Base-by-base conservation (phyloP, 2,329 filamentous ascomycete genomes). In the Cladosporium sphaerospermum region DNA sequence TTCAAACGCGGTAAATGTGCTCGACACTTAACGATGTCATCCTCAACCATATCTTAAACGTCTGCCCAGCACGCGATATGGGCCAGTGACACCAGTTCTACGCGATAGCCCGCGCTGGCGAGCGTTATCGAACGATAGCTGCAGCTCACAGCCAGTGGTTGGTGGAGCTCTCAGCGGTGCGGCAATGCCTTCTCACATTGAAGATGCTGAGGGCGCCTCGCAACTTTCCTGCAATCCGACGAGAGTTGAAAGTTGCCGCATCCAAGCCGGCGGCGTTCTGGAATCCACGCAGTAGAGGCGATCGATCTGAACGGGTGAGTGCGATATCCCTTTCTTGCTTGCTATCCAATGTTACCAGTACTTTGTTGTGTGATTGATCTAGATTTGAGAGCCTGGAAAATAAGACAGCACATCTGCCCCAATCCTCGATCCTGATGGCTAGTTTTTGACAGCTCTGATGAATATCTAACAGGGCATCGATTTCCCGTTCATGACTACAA, bases 11-110 rank as follows among this genome's bases (percentile, higher is more conserved):
- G 23, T 7, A 28, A 7, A 5, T 28, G 2, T 7, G 23, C 23
- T 28, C 23, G 23, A 28, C 4, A 28, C 23, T 7, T 28, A 5
- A 28, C 23, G 23, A 28, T 28, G 23, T 28, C 23, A 7, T 28
- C 23, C 23, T 28, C 23, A 28, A 28, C 23, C 23, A 28, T 5
- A 28, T 28, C 7, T 7, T 28, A 28, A 3, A 28, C 23, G 23
- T 7, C 23, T 28, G 23, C 7, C 23, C 23, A 28, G 9, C 16
- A 3, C 40, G 3, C 45, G 40, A n/a, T n/a, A 64, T 67, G 64
- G 61, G 60, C 33, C 57, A 61, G 43, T 54, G 61, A 42, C 61
- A 64, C 23, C 63, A 66, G 45, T 41, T 66, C 2, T 66, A 62
- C 41, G 56, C 61, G 23, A 63, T 66, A 45, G 61, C 62, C 8